Evolutionary conservation across 2,329 filamentous ascomycete species (phyloP).

Genomic region (Epichloe bromicola): DNA sequence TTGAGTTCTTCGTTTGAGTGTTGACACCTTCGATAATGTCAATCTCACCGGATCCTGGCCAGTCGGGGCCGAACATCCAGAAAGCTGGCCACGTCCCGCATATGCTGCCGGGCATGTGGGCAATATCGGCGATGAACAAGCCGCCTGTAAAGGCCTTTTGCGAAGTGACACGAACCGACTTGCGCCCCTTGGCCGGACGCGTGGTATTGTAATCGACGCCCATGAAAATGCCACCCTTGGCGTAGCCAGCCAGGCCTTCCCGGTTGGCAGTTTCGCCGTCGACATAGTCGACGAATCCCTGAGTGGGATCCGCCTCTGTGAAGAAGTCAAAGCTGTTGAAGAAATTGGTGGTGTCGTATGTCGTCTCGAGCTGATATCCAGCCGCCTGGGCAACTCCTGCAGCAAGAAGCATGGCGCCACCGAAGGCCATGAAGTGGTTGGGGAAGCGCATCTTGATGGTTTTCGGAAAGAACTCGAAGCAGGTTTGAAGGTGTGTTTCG

Average conservation of each 20-base stretch:
- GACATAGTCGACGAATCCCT: conserved; percentile 62
- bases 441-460: conserved; percentile 11
- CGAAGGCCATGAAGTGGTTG: conserved; percentile 11
- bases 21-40: conserved; percentile 74
- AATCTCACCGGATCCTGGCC: conserved; percentile 62
- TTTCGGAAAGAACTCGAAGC: neutral
- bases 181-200: conserved; percentile 45
- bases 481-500: neutral
- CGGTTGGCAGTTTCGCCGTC: conserved; percentile 42
- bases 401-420: conserved; percentile 17
- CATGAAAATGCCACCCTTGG: conserved; percentile 47
- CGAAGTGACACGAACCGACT: conserved; percentile 57
- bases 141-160: conserved; percentile 54
- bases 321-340: conserved; percentile 45
- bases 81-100: conserved; percentile 71
- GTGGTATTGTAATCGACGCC: conserved; percentile 52
- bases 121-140: conserved; percentile 60
- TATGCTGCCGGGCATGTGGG: conserved; percentile 59
- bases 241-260: conserved; percentile 44
- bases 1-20: conserved; percentile 39
- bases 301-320: conserved; percentile 50
- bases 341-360: conserved; percentile 41
- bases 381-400: conserved; percentile 16
- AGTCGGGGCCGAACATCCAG: conserved; percentile 53
- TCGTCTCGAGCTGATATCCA: conserved; percentile 32